These are phyloP conservation scores for Moesziomyces globuligerus DNA, from an alignment of 1,284 basidiomycete genomes.

Conservation along the genomic window DNA sequence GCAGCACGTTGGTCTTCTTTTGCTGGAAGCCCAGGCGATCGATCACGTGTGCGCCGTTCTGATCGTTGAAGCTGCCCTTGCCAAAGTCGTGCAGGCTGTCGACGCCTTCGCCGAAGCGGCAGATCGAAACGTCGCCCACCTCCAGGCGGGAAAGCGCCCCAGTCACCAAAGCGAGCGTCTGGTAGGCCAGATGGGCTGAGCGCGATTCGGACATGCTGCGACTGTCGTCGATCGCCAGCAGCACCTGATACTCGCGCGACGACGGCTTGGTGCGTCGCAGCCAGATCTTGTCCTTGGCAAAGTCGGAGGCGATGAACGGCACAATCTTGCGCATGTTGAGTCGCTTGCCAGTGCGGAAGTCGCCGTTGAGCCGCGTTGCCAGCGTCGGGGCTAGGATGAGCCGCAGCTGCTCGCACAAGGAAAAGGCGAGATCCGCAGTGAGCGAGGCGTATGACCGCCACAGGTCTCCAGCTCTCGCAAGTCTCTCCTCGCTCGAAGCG, in stretches of 20 bases:
- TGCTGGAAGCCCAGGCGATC: slow-evolving; percentile 90
- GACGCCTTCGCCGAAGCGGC: slow-evolving; percentile 86
- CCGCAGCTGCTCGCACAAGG: slow-evolving; percentile 84
- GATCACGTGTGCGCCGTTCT: slow-evolving; percentile 77
- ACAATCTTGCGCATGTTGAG: slow-evolving; percentile 99
- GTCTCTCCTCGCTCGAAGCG: slow-evolving; percentile 72
- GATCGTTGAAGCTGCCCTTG: slow-evolving; percentile 47
- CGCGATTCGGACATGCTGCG: slow-evolving; percentile 95
- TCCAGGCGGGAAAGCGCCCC: slow-evolving; percentile 91
- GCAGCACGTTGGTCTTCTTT: slow-evolving; percentile 86
- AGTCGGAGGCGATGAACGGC: slow-evolving; percentile 97
- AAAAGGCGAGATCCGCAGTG: slow-evolving; percentile 89
- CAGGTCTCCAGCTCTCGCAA: slow-evolving; percentile 76
- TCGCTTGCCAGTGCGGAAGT: slow-evolving; percentile 97
- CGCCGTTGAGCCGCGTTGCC: slow-evolving; percentile 92
- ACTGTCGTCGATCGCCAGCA: slow-evolving; percentile 94
- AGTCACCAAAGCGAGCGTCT: slow-evolving; percentile 90
- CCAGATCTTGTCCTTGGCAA: slow-evolving; percentile 99
- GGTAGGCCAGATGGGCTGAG: slow-evolving; percentile 91
- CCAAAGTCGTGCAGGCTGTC: slow-evolving; percentile 87
- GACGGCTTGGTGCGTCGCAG: slow-evolving; percentile 91
- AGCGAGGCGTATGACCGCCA: slow-evolving; percentile 91
- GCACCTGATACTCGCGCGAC: slow-evolving; percentile 93
- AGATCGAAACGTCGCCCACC: slow-evolving; percentile 91
- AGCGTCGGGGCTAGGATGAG: slow-evolving; percentile 95